These are phyloP conservation scores for Filobasidium floriforme DNA, from an alignment of 768 basidiomycete species.

Conservation along the genomic window DNA sequence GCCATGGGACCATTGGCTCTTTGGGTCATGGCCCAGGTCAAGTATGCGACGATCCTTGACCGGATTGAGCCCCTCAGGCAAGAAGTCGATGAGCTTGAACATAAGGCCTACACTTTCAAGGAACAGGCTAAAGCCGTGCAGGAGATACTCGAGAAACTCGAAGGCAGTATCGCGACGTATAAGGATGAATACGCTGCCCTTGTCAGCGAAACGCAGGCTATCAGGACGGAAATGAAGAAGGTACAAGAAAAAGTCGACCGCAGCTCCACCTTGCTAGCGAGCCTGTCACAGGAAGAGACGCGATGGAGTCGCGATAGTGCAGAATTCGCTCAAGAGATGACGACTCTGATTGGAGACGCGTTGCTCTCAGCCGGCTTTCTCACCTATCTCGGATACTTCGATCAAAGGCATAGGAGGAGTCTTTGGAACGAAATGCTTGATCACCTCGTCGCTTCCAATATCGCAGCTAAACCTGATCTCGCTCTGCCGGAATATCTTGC, in stretches of 20 bases:
- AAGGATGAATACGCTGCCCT: conserved; percentile 95
- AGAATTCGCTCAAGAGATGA: conserved; percentile 96
- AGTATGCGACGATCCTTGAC: conserved; percentile 94
- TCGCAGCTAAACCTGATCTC: conserved; percentile 86
- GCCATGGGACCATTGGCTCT: conserved; percentile 97
- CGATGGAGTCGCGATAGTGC: conserved; percentile 93
- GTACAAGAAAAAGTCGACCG: conserved; percentile 96
- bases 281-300: conserved; percentile 83
- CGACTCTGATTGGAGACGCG: conserved; percentile 95
- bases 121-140: conserved; percentile 84
- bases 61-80: conserved; percentile 92
- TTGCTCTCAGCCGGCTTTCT: conserved; percentile 91
- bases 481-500: conserved; percentile 93
- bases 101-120: conserved; percentile 89
- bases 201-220: conserved; percentile 92
- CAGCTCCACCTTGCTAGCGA: conserved; percentile 88
- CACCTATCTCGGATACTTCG: conserved; percentile 96
- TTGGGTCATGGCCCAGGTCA: conserved; percentile 95
- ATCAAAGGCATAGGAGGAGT: conserved; percentile 91
- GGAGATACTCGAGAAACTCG: conserved; percentile 83
- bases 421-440: conserved; percentile 64
- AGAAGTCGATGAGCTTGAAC: conserved; percentile 87
- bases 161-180: conserved; percentile 82
- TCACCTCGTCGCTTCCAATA: conserved; percentile 66
- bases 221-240: conserved; percentile 95